Evolutionary conservation across 352 stramenopile species (phyloP).

Genomic region (Phytophthora ohioensis): DNA sequence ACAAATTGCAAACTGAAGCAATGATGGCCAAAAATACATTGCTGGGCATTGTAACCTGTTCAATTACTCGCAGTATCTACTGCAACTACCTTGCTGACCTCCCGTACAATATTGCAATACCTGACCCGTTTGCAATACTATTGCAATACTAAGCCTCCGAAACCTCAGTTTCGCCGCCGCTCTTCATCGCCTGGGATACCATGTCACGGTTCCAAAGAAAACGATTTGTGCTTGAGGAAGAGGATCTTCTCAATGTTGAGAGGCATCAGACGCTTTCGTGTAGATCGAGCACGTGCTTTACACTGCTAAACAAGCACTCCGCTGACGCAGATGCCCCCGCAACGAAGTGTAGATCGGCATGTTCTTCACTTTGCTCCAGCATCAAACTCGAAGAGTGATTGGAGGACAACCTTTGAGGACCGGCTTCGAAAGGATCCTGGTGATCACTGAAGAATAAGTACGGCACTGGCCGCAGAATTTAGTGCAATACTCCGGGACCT

Average conservation of each 20-base stretch:
- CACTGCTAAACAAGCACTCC: slow-evolving; percentile 5
- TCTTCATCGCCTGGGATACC: slow-evolving; percentile 6
- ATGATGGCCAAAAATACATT: slow-evolving; percentile 13
- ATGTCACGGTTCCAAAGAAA: slow-evolving; percentile 9
- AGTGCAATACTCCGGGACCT: too few relatives aligned
- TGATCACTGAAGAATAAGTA: too few relatives aligned
- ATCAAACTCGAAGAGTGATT: too few relatives aligned
- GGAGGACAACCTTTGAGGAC: too few relatives aligned
- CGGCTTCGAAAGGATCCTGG: too few relatives aligned
- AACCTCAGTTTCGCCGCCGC: neutral
- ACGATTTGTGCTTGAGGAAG: slow-evolving; percentile 11
- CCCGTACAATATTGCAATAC: slow-evolving; percentile 12
- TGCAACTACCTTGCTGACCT: neutral
- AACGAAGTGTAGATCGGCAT: neutral
- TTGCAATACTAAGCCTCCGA: slow-evolving; percentile 2
- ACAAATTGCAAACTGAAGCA: slow-evolving; percentile 23
- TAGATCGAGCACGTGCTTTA: slow-evolving; percentile 10
- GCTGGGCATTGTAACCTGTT: slow-evolving; percentile 2
- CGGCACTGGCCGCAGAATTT: too few relatives aligned
- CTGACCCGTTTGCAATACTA: neutral
- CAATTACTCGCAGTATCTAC: neutral
- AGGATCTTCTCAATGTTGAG: slow-evolving; percentile 14
- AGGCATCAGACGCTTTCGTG: neutral
- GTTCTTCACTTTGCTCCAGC: neutral
- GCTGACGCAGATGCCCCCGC: neutral